phyloP scores from a whole-genome alignment of 768 basidiomycete genomes.

The Suillus tomentosus region DNA sequence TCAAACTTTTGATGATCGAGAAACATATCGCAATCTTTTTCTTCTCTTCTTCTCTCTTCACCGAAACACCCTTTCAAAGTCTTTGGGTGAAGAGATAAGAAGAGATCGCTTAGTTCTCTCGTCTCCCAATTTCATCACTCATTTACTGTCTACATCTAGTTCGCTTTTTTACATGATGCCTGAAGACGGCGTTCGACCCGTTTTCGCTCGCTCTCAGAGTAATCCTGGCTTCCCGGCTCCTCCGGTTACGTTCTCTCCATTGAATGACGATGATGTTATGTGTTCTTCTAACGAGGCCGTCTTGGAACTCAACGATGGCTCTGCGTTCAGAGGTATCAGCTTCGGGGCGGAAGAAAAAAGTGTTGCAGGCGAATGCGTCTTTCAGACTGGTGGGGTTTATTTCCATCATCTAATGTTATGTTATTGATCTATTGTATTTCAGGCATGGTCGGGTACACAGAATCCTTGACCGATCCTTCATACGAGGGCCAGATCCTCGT shows the following conservation, averaged over 20 bases:
- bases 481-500: slow-evolving; percentile 98
- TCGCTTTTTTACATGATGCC: slow-evolving; percentile 18
- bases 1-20: slow-evolving; percentile 4
- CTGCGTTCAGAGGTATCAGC: slow-evolving; percentile 84
- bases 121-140: slow-evolving; percentile 9
- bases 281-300: slow-evolving; percentile 55
- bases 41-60: slow-evolving; percentile 50
- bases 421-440: slow-evolving; percentile 21
- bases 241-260: slow-evolving; percentile 37
- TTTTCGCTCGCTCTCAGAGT: slow-evolving; percentile 48
- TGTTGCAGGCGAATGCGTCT: slow-evolving; percentile 97
- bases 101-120: slow-evolving; percentile 27
- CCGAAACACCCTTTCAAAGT: slow-evolving; percentile 37
- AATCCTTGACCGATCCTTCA: slow-evolving; percentile 97
- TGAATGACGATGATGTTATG: slow-evolving; percentile 20
- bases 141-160: neutral
- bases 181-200: slow-evolving; percentile 37
- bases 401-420: slow-evolving; percentile 15
- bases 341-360: slow-evolving; percentile 93
- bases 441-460: slow-evolving; percentile 99
- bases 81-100: slow-evolving; percentile 52
- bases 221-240: slow-evolving; percentile 36
- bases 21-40: slow-evolving; percentile 13
- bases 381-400: slow-evolving; percentile 86
- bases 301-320: slow-evolving; percentile 88